These are phyloP conservation scores for Heterobasidion occidentale DNA, from an alignment of 1,284 basidiomycete genomes.

Conservation along the genomic window DNA sequence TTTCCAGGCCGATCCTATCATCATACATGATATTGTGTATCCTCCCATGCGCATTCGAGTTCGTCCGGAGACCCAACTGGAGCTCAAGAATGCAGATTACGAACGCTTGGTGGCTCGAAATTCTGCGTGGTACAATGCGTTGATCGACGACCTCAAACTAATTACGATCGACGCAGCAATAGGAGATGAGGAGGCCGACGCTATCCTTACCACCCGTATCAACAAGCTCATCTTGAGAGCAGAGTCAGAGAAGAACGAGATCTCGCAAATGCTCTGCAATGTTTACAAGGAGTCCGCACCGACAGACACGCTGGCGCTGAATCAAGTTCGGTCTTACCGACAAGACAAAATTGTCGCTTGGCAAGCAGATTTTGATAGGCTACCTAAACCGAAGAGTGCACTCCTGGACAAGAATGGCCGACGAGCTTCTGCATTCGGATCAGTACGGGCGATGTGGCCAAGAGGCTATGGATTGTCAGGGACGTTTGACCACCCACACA, in stretches of 20 bases:
- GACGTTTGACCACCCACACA: slow-evolving; percentile 43
- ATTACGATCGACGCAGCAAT: slow-evolving; percentile 73
- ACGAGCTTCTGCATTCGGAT: slow-evolving; percentile 54
- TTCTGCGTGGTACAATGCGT: slow-evolving; percentile 57
- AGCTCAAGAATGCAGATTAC: slow-evolving; percentile 89
- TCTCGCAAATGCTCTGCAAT: slow-evolving; percentile 68
- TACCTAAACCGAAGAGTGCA: slow-evolving; percentile 52
- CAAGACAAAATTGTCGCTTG: slow-evolving; percentile 97
- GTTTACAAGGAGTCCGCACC: slow-evolving; percentile 77
- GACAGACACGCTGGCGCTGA: slow-evolving; percentile 85
- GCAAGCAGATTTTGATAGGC: slow-evolving; percentile 80
- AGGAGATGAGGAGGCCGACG: slow-evolving; percentile 64
- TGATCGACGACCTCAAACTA: slow-evolving; percentile 66
- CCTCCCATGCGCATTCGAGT: slow-evolving; percentile 86
- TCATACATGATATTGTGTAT: slow-evolving; percentile 81
- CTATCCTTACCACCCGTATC: slow-evolving; percentile 49
- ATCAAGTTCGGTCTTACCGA: slow-evolving; percentile 78
- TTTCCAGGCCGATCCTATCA: slow-evolving; percentile 83
- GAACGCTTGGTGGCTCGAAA: slow-evolving; percentile 72
- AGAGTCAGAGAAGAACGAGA: slow-evolving; percentile 68
- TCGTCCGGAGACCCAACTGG: slow-evolving; percentile 78
- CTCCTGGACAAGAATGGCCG: slow-evolving; percentile 42
- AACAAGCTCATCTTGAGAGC: slow-evolving; percentile 66
- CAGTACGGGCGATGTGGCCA: slow-evolving; percentile 65
- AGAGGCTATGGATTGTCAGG: slow-evolving; percentile 44